Evolutionary conservation across 2,329 filamentous ascomycete genomes (phyloP).

Genomic region (Trichoderma afroharzianum): DNA sequence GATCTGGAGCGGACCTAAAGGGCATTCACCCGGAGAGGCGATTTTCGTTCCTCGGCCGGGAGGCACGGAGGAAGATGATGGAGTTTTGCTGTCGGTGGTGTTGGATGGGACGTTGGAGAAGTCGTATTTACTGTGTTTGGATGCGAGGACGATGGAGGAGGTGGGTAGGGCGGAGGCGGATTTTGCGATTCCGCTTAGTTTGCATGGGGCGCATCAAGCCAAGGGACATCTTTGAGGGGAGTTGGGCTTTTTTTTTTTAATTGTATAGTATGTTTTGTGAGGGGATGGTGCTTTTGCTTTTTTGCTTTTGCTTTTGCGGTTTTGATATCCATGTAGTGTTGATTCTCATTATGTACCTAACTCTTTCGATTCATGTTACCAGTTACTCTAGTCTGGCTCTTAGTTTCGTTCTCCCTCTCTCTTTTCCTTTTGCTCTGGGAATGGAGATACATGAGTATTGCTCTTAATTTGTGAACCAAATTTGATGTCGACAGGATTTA

Average conservation of each 20-base stretch:
- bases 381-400: too few species aligned
- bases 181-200: constrained; percentile 59
- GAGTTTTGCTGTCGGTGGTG: constrained; percentile 59
- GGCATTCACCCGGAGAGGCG: constrained; percentile 65
- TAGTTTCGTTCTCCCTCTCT: too few species aligned
- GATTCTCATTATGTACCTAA: background rate
- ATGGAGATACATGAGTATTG: too few species aligned
- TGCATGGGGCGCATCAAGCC: constrained; percentile 55
- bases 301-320: background rate
- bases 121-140: constrained; percentile 64
- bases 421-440: too few species aligned
- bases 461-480: too few species aligned
- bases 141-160: constrained; percentile 61
- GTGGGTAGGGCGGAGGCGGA: constrained; percentile 60
- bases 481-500: too few species aligned
- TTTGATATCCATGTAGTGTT: background rate
- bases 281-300: background rate
- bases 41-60: constrained; percentile 57
- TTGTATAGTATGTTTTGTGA: background rate
- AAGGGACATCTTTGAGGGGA: background rate
- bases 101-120: constrained; percentile 55
- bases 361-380: too few species aligned
- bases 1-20: constrained; percentile 54
- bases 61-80: constrained; percentile 56
- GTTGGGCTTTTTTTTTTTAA: background rate